Conservation (phyloP, 306 rosid genomes). For the Nissolia schottii region DNA sequence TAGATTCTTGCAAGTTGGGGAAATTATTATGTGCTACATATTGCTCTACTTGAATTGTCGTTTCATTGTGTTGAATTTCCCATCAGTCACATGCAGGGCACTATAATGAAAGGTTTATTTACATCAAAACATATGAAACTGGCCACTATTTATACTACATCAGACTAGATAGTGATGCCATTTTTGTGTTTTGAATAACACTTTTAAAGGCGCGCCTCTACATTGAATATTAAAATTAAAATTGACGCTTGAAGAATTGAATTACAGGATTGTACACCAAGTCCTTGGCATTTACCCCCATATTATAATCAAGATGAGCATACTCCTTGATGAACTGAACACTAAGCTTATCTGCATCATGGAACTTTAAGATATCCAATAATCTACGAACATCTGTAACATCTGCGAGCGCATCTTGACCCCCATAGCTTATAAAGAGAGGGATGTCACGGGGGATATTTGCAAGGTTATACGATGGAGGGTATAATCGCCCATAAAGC, state of each 20-base stretch:
- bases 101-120: no score
- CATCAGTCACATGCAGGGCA: no score
- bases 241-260: constrained; percentile 43
- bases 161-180: no score
- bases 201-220: no score
- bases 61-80: no score
- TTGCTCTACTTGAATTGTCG: no score
- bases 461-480: constrained; percentile 64
- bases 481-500: constrained; percentile 36
- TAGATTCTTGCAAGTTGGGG: no score
- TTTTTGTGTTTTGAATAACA: no score
- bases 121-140: no score
- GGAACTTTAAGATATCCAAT: constrained; percentile 40
- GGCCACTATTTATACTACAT: no score
- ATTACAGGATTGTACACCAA: constrained; percentile 35
- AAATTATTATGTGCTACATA: no score
- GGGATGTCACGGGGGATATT: constrained; percentile 60
- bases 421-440: constrained; percentile 69
- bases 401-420: constrained; percentile 62
- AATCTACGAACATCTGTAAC: constrained; percentile 37
- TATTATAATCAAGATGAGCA: constrained; percentile 58
- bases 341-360: constrained; percentile 53
- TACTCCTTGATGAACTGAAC: constrained; percentile 53
- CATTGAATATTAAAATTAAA: no score
- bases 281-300: constrained; percentile 60